These are phyloP conservation scores for Fusarium tanahbumbuense DNA, from an alignment of 2,329 filamentous ascomycete genomes.

Conservation along the genomic window DNA sequence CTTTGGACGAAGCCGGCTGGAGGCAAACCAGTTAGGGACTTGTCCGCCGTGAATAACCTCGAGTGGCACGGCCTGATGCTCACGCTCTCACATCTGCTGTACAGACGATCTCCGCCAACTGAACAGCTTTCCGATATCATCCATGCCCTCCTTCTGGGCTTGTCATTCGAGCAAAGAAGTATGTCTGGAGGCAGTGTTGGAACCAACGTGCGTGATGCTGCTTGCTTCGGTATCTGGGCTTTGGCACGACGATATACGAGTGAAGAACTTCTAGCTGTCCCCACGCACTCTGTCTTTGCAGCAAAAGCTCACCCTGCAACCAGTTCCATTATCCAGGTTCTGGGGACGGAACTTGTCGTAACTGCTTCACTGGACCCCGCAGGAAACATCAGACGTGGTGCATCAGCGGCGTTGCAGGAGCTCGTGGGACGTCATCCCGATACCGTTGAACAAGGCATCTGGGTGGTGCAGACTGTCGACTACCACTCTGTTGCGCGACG, in stretches of 20 bases:
- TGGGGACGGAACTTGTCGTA: conserved; percentile 84
- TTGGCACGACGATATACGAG: conserved; percentile 89
- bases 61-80: conserved; percentile 94
- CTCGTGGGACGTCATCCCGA: conserved; percentile 93
- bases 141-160: conserved; percentile 79
- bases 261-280: conserved; percentile 75
- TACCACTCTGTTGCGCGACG: conserved; percentile 94
- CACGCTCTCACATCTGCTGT: conserved; percentile 86
- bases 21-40: conserved; percentile 62
- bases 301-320: conserved; percentile 52
- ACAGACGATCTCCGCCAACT: conserved; percentile 82
- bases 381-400: conserved; percentile 91
- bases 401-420: conserved; percentile 94
- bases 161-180: conserved; percentile 89
- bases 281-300: conserved; percentile 58
- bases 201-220: conserved; percentile 91
- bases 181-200: conserved; percentile 87
- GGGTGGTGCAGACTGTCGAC: conserved; percentile 88
- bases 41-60: conserved; percentile 81
- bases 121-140: conserved; percentile 78
- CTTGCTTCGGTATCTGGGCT: conserved; percentile 96
- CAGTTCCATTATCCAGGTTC: conserved; percentile 74
- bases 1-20: conserved; percentile 60
- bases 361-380: conserved; percentile 88
- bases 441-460: conserved; percentile 82